phyloP scores from a whole-genome alignment of 2,329 filamentous ascomycete genomes.

The Aspergillus sp. region DNA sequence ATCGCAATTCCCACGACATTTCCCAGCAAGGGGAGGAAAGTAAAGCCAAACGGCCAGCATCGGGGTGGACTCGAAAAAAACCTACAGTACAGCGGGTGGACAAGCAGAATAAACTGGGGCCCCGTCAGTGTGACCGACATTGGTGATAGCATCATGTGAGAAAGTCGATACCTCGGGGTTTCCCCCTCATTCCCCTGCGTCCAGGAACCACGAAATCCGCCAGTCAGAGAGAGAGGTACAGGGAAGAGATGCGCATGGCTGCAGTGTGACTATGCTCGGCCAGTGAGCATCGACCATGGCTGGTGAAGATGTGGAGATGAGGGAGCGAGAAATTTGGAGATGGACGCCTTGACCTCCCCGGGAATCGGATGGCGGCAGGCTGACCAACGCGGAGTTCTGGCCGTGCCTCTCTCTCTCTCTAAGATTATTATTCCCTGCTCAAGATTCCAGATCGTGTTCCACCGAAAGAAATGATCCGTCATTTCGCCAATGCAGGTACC shows the following conservation, averaged over 20 bases:
- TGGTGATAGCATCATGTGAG: constrained; percentile 26
- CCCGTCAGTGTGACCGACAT: constrained; percentile 14
- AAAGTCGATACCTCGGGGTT: not conserved
- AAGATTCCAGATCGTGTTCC: no score
- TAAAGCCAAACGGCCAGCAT: not conserved
- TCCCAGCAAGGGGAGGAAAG: not conserved
- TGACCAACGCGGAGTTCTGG: not conserved
- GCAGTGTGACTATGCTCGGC: constrained; percentile 3
- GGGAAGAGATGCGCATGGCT: not conserved
- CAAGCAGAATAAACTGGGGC: not conserved
- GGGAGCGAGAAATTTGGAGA: not conserved
- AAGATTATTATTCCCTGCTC: no score
- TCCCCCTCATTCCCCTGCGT: constrained; percentile 5
- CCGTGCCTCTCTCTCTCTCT: not conserved
- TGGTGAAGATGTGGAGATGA: not conserved
- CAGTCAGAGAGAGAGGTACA: not conserved
- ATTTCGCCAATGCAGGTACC: not conserved
- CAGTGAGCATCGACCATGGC: not conserved
- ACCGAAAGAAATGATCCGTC: no score
- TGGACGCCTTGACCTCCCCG: not conserved
- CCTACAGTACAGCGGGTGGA: not conserved
- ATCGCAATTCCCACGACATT: not conserved
- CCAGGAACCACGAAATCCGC: not conserved
- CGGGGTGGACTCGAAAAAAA: not conserved
- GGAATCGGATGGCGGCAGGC: constrained; percentile 3